Evolutionary conservation across 2,329 filamentous ascomycete genomes (phyloP), one percentile per base, ranked within the genome.

Genomic region (Fusarium illudens): DNA sequence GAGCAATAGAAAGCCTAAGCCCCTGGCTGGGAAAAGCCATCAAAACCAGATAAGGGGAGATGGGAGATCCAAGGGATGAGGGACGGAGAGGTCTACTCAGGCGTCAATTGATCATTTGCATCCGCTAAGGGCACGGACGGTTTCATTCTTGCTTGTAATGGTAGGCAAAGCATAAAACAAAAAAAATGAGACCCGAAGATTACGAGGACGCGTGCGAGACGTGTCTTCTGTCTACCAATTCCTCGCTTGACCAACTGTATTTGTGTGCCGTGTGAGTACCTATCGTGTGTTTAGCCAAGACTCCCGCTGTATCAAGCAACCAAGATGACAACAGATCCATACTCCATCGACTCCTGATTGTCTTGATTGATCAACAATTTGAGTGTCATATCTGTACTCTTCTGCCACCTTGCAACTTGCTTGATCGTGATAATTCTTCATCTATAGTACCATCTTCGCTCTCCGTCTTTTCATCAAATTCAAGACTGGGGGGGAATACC

Each of bases 101-200:
- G 78, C 78, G 78, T 79, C 77, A 76, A 79, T 79, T 78, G 76
- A 79, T 78, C 75, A 78, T 79, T 79, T 79, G 75, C 78, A 80
- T 79, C 77, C 78, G 74, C 73, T 75, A 76, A 76, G 76, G 75
- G 73, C 77, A 76, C 72, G 77, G 73, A 77, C 74, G 75, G 77
- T 75, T 79, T 78, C 75, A 76, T 75, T 72, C 75, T 77, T 77
- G 75, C 76, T 76, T 77, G 71, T 76, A 75, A 78, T 78, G 76
- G 76, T 79, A 77, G 74, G 73, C 71, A 72, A 76, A 71, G 73
- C 76, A 77, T 74, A 75, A 71, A 74, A 76, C 53, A 64, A 57
- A 65, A 75, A 77, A 74, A 77, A 76, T 77, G 76, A 78, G 74
- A 78, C 76, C 73, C 63, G 65, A 72, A 69, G 73, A 75, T 77